Conservation (phyloP, 805 yeast genomes). For the Wickerhamiella qilinensis region DNA sequence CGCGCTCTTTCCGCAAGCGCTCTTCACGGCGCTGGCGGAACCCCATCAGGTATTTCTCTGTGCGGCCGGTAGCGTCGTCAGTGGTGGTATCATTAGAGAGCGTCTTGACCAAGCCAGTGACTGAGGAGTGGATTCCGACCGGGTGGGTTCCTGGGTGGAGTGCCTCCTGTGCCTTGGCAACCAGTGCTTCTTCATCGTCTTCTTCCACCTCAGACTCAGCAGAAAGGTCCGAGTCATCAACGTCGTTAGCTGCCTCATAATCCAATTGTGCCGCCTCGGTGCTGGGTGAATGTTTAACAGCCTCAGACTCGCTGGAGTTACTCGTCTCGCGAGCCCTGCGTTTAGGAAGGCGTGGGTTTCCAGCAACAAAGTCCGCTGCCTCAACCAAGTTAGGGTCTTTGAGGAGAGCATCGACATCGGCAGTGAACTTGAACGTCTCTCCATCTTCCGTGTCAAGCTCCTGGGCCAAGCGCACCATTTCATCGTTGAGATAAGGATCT, state of each 20-base stretch:
- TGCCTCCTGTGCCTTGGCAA: no score
- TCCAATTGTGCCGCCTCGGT: neutral
- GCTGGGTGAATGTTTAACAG: neutral
- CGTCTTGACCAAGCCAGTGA: neutral
- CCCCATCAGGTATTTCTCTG: slow-evolving; percentile 12
- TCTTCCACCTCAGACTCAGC: slow-evolving; percentile 5
- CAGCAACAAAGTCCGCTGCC: slow-evolving; percentile 10
- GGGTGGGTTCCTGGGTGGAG: no score
- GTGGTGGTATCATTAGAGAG: neutral
- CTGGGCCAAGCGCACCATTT: slow-evolving; percentile 14
- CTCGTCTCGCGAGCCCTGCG: neutral
- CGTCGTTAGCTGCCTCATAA: slow-evolving; percentile 1
- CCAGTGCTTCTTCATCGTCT: slow-evolving; percentile 2
- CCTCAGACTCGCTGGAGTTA: neutral
- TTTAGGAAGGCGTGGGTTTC: slow-evolving; percentile 1
- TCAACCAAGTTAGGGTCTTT: slow-evolving; percentile 11
- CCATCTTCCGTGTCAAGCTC: slow-evolving; percentile 16
- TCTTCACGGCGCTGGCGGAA: slow-evolving; percentile 14
- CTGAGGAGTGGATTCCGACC: no score
- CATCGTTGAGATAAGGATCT: slow-evolving; percentile 13
- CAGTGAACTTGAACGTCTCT: slow-evolving; percentile 16
- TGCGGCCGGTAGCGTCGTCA: slow-evolving; percentile 9
- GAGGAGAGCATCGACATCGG: slow-evolving; percentile 18
- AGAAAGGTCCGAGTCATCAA: slow-evolving; percentile 6
- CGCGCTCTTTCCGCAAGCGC: slow-evolving; percentile 6